phyloP scores from a whole-genome alignment of 83 land plant species.

The Thuja plicata region DNA sequence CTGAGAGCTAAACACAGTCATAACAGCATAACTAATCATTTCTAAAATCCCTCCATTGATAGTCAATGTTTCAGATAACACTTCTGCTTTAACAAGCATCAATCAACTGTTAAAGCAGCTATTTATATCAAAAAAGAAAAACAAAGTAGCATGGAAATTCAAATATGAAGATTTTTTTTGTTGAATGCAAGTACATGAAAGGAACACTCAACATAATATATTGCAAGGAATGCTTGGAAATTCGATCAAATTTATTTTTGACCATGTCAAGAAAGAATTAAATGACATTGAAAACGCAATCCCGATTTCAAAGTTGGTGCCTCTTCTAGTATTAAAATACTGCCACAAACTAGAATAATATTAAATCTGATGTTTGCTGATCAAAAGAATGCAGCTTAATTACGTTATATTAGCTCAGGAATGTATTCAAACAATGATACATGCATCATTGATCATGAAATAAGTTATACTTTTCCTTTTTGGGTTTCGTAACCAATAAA shows the following conservation, averaged over 20 bases:
- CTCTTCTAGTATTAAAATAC: not conserved
- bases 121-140: not conserved
- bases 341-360: not conserved
- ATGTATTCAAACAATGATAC: not conserved
- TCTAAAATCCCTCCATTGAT: not conserved
- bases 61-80: not conserved
- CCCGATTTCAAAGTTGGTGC: not conserved
- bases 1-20: not conserved
- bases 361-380: not conserved
- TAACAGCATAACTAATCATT: not conserved
- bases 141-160: not conserved
- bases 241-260: too few relatives aligned
- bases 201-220: too few relatives aligned
- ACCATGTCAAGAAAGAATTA: too few relatives aligned
- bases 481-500: not conserved
- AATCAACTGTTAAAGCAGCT: not conserved
- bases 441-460: not conserved
- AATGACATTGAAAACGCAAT: not conserved
- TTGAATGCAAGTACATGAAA: not conserved
- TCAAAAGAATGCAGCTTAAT: not conserved
- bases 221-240: too few relatives aligned
- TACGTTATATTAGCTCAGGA: not conserved
- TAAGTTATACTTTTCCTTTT: not conserved
- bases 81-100: not conserved
- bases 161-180: not conserved